Evolutionary conservation across 371 early-diverging fungal genomes (phyloP).

Genomic region (Syncephalastrum contaminatum): DNA sequence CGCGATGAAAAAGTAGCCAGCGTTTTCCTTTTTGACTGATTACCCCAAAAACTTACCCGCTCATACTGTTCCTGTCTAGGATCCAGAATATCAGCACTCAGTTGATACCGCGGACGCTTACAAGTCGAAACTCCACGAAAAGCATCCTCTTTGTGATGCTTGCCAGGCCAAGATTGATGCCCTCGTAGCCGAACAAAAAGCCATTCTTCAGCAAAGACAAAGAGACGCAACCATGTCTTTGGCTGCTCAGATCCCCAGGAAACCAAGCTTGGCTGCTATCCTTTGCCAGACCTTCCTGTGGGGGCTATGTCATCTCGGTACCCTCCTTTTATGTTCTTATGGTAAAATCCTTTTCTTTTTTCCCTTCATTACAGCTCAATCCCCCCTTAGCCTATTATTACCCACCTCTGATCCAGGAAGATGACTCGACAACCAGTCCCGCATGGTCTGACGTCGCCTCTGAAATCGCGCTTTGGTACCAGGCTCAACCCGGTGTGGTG

Average conservation of each 20-base stretch:
- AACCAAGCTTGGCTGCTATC: conserved; percentile 7
- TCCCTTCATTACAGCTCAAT: no score
- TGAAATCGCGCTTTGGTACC: no score
- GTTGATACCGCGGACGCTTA: conserved; percentile 16
- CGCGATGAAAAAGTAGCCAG: conserved; percentile 23
- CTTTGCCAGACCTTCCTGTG: conserved; percentile 7
- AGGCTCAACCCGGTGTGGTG: no score
- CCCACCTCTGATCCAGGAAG: no score
- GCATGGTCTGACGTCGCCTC: no score
- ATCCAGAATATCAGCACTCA: conserved; percentile 12
- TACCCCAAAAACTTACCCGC: no score
- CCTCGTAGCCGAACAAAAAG: conserved; percentile 13
- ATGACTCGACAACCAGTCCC: no score
- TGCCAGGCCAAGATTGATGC: conserved; percentile 17
- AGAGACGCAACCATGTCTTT: conserved; percentile 12
- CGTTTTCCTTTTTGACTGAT: no score
- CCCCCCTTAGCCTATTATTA: no score
- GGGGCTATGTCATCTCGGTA: conserved; percentile 5
- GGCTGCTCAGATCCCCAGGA: conserved; percentile 11
- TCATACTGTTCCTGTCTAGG: no score
- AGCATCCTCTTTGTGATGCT: conserved; percentile 21
- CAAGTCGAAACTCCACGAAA: conserved; percentile 15
- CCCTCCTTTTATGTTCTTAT: conserved; percentile 7
- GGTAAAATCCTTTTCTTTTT: neutral
- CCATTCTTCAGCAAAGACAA: conserved; percentile 10